These are phyloP conservation scores for Fraxinus ornus DNA, from an alignment of 305 asterid species.

Conservation along the genomic window DNA sequence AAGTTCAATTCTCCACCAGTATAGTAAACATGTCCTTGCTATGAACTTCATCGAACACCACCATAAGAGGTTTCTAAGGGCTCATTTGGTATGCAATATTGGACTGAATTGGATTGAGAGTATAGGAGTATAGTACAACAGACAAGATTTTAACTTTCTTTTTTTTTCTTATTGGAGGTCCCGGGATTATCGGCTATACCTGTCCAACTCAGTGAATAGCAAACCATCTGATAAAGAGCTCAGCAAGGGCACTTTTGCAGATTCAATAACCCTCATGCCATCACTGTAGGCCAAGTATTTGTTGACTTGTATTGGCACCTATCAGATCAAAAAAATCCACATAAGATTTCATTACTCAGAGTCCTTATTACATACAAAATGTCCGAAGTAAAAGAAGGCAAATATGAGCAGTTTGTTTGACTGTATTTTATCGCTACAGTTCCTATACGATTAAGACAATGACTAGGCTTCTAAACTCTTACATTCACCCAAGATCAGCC, in stretches of 20 bases:
- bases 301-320: conserved; percentile 98
- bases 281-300: conserved; percentile 75
- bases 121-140: neutral
- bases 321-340: neutral
- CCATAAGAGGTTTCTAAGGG: neutral
- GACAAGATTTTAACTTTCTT: neutral
- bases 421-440: neutral
- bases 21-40: neutral
- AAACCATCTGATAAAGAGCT: conserved; percentile 41
- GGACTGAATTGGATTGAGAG: neutral
- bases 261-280: conserved; percentile 78
- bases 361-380: neutral
- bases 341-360: neutral
- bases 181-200: conserved; percentile 33
- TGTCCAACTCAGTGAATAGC: conserved; percentile 57
- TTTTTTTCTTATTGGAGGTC: neutral
- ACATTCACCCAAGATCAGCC: neutral
- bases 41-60: neutral
- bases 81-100: neutral
- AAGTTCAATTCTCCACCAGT: neutral
- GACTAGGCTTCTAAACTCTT: neutral
- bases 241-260: conserved; percentile 52
- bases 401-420: neutral
- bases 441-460: neutral
- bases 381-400: neutral